These are phyloP conservation scores for Micractinium conductrix DNA, from an alignment of 139 green algal genomes.

Conservation along the genomic window DNA sequence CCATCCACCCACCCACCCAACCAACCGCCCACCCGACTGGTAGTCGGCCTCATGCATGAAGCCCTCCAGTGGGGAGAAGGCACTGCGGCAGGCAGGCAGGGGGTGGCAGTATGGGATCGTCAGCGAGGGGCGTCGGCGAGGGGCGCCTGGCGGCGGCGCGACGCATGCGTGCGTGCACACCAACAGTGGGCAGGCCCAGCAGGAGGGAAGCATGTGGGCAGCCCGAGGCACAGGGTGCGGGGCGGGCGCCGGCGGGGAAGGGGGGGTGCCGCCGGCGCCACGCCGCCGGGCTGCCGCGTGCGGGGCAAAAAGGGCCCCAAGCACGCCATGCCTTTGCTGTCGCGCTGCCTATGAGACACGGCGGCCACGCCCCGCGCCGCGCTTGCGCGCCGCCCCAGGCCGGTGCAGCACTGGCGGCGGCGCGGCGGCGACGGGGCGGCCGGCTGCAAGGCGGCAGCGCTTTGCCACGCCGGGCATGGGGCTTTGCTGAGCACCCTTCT, in stretches of 20 bases:
- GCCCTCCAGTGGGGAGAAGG: conserved; percentile 88
- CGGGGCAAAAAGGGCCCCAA: background rate
- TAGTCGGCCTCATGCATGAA: conserved; percentile 91
- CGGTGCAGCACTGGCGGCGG: background rate
- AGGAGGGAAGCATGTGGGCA: background rate
- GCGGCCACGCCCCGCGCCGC: background rate
- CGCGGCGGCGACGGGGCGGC: too few species aligned
- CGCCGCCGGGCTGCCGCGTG: background rate
- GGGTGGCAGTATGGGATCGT: background rate
- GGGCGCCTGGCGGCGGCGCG: too few species aligned
- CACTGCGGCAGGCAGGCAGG: conserved; percentile 49
- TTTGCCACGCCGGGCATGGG: too few species aligned
- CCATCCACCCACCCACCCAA: background rate
- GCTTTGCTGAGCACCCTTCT: too few species aligned
- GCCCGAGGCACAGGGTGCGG: background rate
- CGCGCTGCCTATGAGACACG: conserved; percentile 19
- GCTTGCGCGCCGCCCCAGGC: background rate
- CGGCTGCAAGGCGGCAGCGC: conserved; percentile 3
- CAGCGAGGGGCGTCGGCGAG: too few species aligned
- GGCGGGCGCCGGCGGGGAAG: too few species aligned
- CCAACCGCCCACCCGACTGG: conserved; percentile 39
- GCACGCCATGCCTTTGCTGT: background rate
- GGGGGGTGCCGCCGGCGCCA: too few species aligned
- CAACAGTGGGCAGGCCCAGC: background rate
- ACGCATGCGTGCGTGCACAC: background rate